Evolutionary conservation across 73 alveolate genomes (phyloP).

Genomic region (Strombidium stylifer): DNA sequence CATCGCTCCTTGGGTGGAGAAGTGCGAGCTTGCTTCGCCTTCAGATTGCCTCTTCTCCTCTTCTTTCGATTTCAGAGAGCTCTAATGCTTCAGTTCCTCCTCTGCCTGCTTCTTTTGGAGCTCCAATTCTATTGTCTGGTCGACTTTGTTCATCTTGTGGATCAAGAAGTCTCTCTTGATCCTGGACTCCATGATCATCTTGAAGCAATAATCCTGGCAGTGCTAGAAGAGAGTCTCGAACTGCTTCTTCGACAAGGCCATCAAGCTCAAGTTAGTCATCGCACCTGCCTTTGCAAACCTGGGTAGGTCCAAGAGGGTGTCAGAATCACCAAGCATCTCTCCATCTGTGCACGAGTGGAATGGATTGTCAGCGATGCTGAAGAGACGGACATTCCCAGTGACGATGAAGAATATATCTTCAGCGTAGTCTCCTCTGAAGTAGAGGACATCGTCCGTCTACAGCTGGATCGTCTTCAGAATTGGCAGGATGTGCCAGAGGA

Average conservation of each 20-base stretch:
- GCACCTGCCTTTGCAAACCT: slow-evolving; percentile 47
- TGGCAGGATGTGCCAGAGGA: slow-evolving; percentile 47
- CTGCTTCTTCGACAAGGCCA: slow-evolving; percentile 17
- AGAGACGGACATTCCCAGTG: slow-evolving; percentile 34
- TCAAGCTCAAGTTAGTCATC: slow-evolving; percentile 20
- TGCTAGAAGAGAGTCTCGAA: no score
- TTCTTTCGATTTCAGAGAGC: no score
- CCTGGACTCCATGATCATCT: no score
- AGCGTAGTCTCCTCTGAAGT: slow-evolving; percentile 47
- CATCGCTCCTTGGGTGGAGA: no score
- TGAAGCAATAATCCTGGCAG: no score
- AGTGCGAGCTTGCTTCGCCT: no score
- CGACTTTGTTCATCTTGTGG: no score
- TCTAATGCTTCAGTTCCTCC: no score
- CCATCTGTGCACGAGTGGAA: slow-evolving; percentile 23
- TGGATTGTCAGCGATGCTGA: slow-evolving; percentile 18
- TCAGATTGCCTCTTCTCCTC: no score
- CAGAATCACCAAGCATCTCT: slow-evolving; percentile 49
- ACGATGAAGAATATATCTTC: slow-evolving; percentile 38
- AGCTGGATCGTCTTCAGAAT: slow-evolving; percentile 35
- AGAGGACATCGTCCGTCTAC: slow-evolving; percentile 46
- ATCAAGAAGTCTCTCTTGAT: no score
- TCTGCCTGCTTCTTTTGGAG: no score
- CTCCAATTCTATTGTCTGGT: no score
- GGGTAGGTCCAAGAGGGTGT: slow-evolving; percentile 37